A percentile compares a stretch with the other conserved stretches of the same genome.
phyloP scores from a whole-genome alignment of 805 yeast genomes.

The Sugiyamaella valdiviana region DNA sequence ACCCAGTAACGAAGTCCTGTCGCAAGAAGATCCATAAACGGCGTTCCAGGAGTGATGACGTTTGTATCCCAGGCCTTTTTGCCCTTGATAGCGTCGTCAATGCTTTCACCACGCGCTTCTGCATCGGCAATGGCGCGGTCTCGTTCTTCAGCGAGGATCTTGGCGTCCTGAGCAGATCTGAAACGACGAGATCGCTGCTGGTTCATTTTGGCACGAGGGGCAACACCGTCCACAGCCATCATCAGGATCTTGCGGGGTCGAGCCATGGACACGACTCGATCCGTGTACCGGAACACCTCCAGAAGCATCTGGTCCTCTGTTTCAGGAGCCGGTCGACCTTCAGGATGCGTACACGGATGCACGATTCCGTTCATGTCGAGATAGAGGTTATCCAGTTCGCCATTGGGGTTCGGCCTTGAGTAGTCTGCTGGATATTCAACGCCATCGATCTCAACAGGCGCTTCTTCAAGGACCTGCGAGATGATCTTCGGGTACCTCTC shows the following conservation, averaged over 20 bases:
- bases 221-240: conserved; percentile 99
- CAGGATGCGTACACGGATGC: conserved; percentile 99
- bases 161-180: conserved; percentile 89
- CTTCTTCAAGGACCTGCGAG: conserved; percentile 79
- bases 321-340: conserved; percentile 90
- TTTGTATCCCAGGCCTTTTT: conserved; percentile 88
- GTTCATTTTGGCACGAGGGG: conserved; percentile 97
- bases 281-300: conserved; percentile 88
- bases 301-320: conserved; percentile 96
- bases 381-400: conserved; percentile 89
- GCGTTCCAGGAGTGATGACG: conserved; percentile 98
- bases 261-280: conserved; percentile 86
- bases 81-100: conserved; percentile 67
- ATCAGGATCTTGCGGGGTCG: conserved; percentile 86
- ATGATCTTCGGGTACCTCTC: conserved; percentile 89
- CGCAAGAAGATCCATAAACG: conserved; percentile 90
- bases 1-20: conserved; percentile 83
- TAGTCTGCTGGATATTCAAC: conserved; percentile 60
- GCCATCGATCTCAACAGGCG: conserved; percentile 49
- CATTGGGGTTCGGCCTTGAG: conserved; percentile 80
- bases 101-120: conserved; percentile 60
- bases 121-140: conserved; percentile 53
- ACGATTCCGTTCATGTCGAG: conserved; percentile 99
- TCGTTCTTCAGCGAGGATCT: conserved; percentile 65
- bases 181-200: conserved; percentile 96